Conservation (phyloP, 2,329 filamentous ascomycete genomes). For the Hymenoscyphus occultus region DNA sequence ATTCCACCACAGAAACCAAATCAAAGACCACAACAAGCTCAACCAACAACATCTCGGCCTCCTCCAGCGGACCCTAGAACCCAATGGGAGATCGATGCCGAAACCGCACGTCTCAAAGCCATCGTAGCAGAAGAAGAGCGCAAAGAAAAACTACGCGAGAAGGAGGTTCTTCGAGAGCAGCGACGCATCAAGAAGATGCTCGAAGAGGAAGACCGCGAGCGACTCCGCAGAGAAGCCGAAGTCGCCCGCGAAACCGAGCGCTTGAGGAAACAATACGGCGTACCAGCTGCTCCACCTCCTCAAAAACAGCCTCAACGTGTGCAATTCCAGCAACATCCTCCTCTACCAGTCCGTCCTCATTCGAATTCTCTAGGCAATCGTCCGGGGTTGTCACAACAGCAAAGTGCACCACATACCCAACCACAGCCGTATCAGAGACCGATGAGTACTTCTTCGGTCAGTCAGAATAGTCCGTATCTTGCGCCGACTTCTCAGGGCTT, state of each 20-base stretch:
- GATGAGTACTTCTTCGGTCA: slow-evolving; percentile 25
- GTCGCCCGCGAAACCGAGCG: slow-evolving; percentile 81
- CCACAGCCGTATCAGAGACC: slow-evolving; percentile 31
- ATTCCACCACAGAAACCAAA: slow-evolving; percentile 22
- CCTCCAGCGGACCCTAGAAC: slow-evolving; percentile 34
- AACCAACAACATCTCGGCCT: slow-evolving; percentile 16
- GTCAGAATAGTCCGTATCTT: slow-evolving; percentile 10
- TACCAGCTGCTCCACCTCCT: slow-evolving; percentile 19
- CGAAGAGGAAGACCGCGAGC: slow-evolving; percentile 63
- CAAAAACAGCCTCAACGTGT: slow-evolving; percentile 17
- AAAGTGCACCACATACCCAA: slow-evolving; percentile 30
- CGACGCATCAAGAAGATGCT: slow-evolving; percentile 63
- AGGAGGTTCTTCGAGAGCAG: slow-evolving; percentile 55
- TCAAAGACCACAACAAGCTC: slow-evolving; percentile 14
- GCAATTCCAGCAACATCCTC: slow-evolving; percentile 14
- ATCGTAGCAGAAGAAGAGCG: slow-evolving; percentile 45
- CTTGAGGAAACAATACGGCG: slow-evolving; percentile 65
- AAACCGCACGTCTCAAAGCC: slow-evolving; percentile 69
- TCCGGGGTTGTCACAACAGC: slow-evolving; percentile 24
- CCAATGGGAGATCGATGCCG: slow-evolving; percentile 59
- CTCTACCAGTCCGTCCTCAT: slow-evolving; percentile 8
- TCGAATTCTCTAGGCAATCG: slow-evolving; percentile 8
- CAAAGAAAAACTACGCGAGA: slow-evolving; percentile 43
- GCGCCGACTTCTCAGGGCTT: slow-evolving; percentile 4
- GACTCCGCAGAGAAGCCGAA: slow-evolving; percentile 52